A percentile compares a stretch with the other conserved stretches of the same genome.
Conservation (phyloP, 768 basidiomycete genomes). For the Tubosaeta brunneosetosa region DNA sequence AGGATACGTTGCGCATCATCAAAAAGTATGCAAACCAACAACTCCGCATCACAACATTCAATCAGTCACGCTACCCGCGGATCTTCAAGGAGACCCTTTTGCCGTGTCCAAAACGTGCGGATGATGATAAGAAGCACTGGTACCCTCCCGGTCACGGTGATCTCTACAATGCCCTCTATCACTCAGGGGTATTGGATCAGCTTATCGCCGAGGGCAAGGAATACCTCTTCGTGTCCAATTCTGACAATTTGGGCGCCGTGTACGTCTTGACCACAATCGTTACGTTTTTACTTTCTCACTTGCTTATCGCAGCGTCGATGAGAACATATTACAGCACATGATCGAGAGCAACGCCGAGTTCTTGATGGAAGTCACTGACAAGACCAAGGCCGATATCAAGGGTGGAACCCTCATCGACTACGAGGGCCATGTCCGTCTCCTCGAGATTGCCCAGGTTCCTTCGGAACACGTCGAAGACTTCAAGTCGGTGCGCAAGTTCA, state of each 20-base stretch:
- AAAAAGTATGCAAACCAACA: constrained; percentile 80
- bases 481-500: constrained; percentile 74
- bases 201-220: constrained; percentile 68
- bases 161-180: constrained; percentile 63
- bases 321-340: constrained; percentile 65
- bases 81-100: constrained; percentile 66
- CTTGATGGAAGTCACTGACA: constrained; percentile 76
- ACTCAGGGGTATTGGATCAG: constrained; percentile 71
- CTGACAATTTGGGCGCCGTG: constrained; percentile 71
- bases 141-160: constrained; percentile 79
- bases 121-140: constrained; percentile 65
- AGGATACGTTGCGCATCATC: constrained; percentile 72
- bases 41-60: constrained; percentile 66
- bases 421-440: constrained; percentile 60
- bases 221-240: constrained; percentile 76
- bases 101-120: constrained; percentile 53
- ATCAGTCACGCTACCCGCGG: constrained; percentile 71
- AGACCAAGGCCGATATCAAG: constrained; percentile 79
- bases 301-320: constrained; percentile 48
- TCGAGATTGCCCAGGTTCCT: constrained; percentile 74
- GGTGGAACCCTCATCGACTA: constrained; percentile 68
- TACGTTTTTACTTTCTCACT: constrained; percentile 2
- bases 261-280: constrained; percentile 21
- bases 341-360: constrained; percentile 60
- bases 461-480: constrained; percentile 71